Evolutionary conservation across 2,329 filamentous ascomycete species (phyloP).

Genomic region (Aspergillus nomiae): DNA sequence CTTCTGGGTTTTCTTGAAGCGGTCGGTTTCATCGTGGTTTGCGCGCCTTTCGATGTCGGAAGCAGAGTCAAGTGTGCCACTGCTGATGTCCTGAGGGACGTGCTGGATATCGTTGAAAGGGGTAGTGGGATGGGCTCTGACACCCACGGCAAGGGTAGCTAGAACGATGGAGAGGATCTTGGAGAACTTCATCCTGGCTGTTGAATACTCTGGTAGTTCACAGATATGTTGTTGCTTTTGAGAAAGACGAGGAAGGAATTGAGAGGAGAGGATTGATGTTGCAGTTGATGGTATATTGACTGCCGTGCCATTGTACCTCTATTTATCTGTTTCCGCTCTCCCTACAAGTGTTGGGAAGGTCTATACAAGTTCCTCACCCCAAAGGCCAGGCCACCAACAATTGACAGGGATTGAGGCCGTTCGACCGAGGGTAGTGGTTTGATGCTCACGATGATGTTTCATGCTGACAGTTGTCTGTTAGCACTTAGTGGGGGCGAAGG

Average conservation of each 20-base stretch:
- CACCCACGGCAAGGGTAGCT: neutral
- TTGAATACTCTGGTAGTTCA: neutral
- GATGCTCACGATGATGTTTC: neutral
- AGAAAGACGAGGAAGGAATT: neutral
- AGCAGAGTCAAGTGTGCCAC: neutral
- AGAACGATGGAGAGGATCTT: neutral
- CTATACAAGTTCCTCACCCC: neutral
- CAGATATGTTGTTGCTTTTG: neutral
- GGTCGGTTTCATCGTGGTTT: neutral
- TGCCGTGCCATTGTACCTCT: neutral
- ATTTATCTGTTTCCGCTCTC: neutral
- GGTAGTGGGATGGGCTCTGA: neutral
- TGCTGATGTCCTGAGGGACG: neutral
- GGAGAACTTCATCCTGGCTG: neutral
- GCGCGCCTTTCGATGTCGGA: neutral
- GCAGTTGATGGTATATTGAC: neutral
- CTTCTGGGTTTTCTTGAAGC: neutral
- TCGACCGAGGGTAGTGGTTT: neutral
- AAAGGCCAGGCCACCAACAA: neutral
- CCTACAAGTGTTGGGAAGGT: neutral
- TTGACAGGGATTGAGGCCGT: neutral
- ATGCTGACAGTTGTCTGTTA: neutral
- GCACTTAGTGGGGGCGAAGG: neutral
- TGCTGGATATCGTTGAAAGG: neutral
- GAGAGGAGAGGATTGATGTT: neutral